Percentiles rank a stretch among this genome's conserved stretches.
These are phyloP conservation scores for Ophiocordyceps camponoti-floridani DNA, from an alignment of 2,329 filamentous ascomycete species.

Conservation along the genomic window DNA sequence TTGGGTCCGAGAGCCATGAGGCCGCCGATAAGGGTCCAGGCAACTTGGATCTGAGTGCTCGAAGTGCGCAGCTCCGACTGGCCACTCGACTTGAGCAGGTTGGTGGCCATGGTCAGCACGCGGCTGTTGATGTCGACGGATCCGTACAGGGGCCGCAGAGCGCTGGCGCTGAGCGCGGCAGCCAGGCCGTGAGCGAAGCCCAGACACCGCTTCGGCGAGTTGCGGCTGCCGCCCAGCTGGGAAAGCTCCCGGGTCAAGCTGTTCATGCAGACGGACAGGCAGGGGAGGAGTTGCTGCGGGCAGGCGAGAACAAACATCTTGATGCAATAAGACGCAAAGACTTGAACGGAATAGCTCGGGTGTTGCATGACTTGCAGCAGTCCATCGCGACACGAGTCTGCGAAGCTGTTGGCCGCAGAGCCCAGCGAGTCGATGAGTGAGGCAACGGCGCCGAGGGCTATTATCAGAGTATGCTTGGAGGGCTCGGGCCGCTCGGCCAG, in stretches of 20 bases:
- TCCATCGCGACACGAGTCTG: conserved; percentile 71
- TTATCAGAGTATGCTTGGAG: conserved; percentile 67
- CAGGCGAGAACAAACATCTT: conserved; percentile 79
- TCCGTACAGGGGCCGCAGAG: conserved; percentile 74
- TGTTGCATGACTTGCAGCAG: conserved; percentile 83
- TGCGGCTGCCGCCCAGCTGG: conserved; percentile 54
- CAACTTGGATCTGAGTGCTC: conserved; percentile 89
- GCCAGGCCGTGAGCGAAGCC: conserved; percentile 87
- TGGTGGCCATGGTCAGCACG: conserved; percentile 79
- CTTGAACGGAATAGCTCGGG: conserved; percentile 88
- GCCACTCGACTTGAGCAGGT: conserved; percentile 78
- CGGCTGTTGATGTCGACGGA: conserved; percentile 91
- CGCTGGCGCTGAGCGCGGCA: conserved; percentile 77
- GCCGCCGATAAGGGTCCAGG: conserved; percentile 92
- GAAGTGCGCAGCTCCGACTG: conserved; percentile 82
- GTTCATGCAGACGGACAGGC: conserved; percentile 92
- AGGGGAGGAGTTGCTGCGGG: conserved; percentile 78
- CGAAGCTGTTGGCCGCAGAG: conserved; percentile 61
- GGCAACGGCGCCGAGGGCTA: conserved; percentile 60
- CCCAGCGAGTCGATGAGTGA: conserved; percentile 66
- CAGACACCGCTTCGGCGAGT: conserved; percentile 67
- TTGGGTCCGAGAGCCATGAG: conserved; percentile 93
- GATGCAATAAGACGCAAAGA: conserved; percentile 72
- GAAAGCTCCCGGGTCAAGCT: conserved; percentile 76
- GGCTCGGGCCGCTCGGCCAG: conserved; percentile 78